Evolutionary conservation across 2,329 filamentous ascomycete genomes (phyloP), one percentile per base, ranked within the genome.

Genomic region (Cucurbitaria berberidis): DNA sequence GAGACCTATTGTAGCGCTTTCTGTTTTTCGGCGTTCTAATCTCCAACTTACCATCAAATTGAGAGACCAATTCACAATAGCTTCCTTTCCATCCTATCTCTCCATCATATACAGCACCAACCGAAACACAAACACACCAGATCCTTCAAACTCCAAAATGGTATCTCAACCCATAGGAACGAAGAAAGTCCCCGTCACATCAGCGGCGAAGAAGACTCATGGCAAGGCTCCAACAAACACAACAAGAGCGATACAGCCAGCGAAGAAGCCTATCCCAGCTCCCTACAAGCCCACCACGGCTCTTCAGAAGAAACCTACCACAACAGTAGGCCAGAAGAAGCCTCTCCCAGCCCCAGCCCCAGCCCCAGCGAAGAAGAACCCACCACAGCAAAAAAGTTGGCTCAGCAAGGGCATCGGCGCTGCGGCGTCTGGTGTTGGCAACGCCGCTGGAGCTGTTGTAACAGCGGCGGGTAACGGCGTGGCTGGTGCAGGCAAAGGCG

Each of bases 391-490:
- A 67, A 66, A 72, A 53, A 78, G 78, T 62, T 81, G 78, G 78
- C 72, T 81, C 60, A 78, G 75, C 27, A 56, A 55, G 44, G 54
- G 51, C 21, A 53, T 60, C 18, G 53, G 43, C 19, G 59, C 61
- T 24, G 59, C 60, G 26, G 45, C 50, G 5, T 50, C 55, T 13
- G 60, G 55, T n/a, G 74, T 77, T 5, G 78, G 80, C 36, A 78
- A 75, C 61, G 75, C 76, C 45, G 76, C 75, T 0, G 77, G 76
- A 19, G 75, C 75, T 10, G 69, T 78, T 19, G 70, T 81, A 19
- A 74, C 73, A 18, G 70, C 74, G 27, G 75, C 79, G 9, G 80
- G 78, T 5, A 78, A 77, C 57, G 75, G 76, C 36, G 77, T 82
- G 41, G 79, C 79, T 43, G 78, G 75, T 24, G 76, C 78, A 18